Base-by-base conservation (phyloP, 805 yeast genomes). In the Pichia paraexigua region DNA sequence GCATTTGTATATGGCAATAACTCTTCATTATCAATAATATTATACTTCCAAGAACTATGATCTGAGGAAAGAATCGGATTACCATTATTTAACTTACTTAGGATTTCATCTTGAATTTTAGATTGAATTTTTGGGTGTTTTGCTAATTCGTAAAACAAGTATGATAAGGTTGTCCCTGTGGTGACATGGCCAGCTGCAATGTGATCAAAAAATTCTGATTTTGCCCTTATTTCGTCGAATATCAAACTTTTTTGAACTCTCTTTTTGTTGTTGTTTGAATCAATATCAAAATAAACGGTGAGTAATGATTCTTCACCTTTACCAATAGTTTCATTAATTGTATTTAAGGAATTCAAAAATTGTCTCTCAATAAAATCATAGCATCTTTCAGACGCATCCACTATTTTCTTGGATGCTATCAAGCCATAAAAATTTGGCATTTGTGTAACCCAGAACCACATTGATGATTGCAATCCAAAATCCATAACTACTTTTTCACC, bases 111-210 rank as follows among this genome's bases (percentile, higher is more conserved):
- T 35, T 68, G 66, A 20, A 87, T 66, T 37, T 60, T 62, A 3
- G 61, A 52, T 62, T 85, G 91, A 56, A 77, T 70, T 18, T 64
- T 61, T 7, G 58, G 53, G 56, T 79, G 68, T 52, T 79, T 67
- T 2, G 87, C 80, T 39, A 83, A 61, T 59, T 82, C 81, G 68
- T 78, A 83, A 21, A 78, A 70, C 48, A 79, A 65, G 61, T 77
- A 85, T 0, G 87, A 71, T 52, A 84, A 62, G n/a, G 82, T 80
- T 8, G 80, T 73, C 0, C 85, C 87, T 1, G 87, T 83, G 6
- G 91, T 84, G 60, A 83, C 85, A 61, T 85, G 90, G 3, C 91
- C 91, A 0, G 91, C 91, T 45, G 85, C 83, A 40, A 83, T 73
- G 61, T 84, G 87, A 60, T 84, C 91, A 44, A 77, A 73, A 27